phyloP scores from a whole-genome alignment of 2,329 filamentous ascomycete species.

The Dactylellina haptotyla region DNA sequence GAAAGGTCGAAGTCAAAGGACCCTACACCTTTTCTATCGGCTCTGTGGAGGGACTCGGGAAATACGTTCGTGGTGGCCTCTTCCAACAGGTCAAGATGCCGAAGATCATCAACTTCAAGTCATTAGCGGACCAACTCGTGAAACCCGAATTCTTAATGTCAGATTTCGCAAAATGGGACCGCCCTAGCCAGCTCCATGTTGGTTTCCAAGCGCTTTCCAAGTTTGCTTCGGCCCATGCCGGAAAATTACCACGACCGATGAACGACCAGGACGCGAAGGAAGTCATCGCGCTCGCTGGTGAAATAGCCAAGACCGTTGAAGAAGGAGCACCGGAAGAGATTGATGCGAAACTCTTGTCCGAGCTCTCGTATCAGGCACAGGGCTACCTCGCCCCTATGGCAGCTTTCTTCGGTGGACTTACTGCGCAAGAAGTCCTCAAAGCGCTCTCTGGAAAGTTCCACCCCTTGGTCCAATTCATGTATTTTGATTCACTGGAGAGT shows the following conservation, averaged over 20 bases:
- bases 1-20: slow-evolving; percentile 91
- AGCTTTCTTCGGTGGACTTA: slow-evolving; percentile 91
- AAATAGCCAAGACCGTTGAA: slow-evolving; percentile 70
- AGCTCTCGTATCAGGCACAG: slow-evolving; percentile 91
- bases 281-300: slow-evolving; percentile 78
- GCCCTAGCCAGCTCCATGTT: slow-evolving; percentile 88
- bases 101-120: slow-evolving; percentile 88
- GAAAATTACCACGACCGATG: slow-evolving; percentile 81
- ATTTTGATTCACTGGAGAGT: slow-evolving; percentile 98
- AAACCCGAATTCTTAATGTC: slow-evolving; percentile 90
- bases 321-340: slow-evolving; percentile 80
- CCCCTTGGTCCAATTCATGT: slow-evolving; percentile 94
- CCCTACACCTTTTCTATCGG: slow-evolving; percentile 98
- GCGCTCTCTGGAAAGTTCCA: slow-evolving; percentile 97
- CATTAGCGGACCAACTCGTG: slow-evolving; percentile 78
- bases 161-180: slow-evolving; percentile 97
- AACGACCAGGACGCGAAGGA: slow-evolving; percentile 84
- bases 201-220: slow-evolving; percentile 92
- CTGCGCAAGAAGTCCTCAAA: slow-evolving; percentile 94
- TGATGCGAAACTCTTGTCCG: slow-evolving; percentile 89
- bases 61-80: slow-evolving; percentile 87
- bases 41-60: slow-evolving; percentile 80
- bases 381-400: slow-evolving; percentile 93
- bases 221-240: slow-evolving; percentile 77
- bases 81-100: slow-evolving; percentile 99